A percentile compares a stretch with the other conserved stretches of the same genome.
Evolutionary conservation across 768 basidiomycete species (phyloP).

Genomic region (Galerina sulciceps): DNA sequence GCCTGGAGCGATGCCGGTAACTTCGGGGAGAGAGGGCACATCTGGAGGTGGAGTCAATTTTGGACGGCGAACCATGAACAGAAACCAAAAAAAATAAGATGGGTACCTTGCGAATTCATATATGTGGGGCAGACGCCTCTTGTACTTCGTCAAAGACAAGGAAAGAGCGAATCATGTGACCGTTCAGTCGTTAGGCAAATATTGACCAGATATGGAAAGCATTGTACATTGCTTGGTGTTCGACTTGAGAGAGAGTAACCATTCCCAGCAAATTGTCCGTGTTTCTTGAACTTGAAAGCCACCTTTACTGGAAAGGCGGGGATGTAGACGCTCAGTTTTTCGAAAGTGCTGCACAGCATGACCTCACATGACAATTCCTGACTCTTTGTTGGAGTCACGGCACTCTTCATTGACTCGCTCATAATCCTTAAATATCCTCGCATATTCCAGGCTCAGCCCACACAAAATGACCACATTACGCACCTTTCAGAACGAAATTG

Average conservation of each 20-base stretch:
- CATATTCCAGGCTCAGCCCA: not conserved
- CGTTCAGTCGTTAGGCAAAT: slow-evolving; percentile 8
- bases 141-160: slow-evolving; percentile 13
- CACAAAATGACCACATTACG: slow-evolving; percentile 56
- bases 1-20: slow-evolving; percentile 61
- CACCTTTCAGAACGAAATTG: slow-evolving; percentile 76
- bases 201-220: not conserved
- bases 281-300: too few relatives aligned
- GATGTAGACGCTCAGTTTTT: too few relatives aligned
- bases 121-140: slow-evolving; percentile 1
- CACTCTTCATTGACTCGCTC: slow-evolving; percentile 15
- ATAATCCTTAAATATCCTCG: not conserved
- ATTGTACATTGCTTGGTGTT: slow-evolving; percentile 5
- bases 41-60: slow-evolving; percentile 12
- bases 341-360: slow-evolving; percentile 5
- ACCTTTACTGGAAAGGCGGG: too few relatives aligned
- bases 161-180: slow-evolving; percentile 16
- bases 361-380: slow-evolving; percentile 25
- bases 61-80: slow-evolving; percentile 20
- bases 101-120: slow-evolving; percentile 28
- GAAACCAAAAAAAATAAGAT: slow-evolving; percentile 3
- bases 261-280: not conserved
- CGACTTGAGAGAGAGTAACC: not conserved
- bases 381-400: slow-evolving; percentile 9
- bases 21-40: slow-evolving; percentile 27